phyloP scores from a whole-genome alignment of 495 filamentous ascomycete genomes.

The Staphylotrichum longicolle region DNA sequence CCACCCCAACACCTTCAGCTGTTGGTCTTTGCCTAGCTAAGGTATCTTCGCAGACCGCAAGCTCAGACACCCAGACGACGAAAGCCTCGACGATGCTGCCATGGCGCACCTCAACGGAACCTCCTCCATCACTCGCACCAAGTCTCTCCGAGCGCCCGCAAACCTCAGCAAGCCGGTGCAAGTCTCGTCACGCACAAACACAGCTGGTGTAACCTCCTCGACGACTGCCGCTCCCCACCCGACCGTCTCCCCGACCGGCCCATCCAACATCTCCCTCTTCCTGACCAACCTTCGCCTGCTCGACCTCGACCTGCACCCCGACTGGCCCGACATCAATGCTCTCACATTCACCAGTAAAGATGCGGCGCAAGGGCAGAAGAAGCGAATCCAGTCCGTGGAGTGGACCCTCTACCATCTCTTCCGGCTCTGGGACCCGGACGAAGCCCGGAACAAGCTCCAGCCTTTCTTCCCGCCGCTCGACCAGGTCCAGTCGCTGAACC shows the following conservation, averaged over 20 bases:
- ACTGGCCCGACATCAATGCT: slow-evolving; percentile 72
- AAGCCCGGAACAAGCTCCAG: slow-evolving; percentile 75
- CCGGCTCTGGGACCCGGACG: slow-evolving; percentile 72
- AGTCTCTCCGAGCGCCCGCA: slow-evolving; percentile 24
- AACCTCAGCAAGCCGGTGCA: slow-evolving; percentile 25
- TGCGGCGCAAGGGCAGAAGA: slow-evolving; percentile 68
- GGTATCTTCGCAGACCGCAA: no score
- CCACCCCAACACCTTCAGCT: neutral
- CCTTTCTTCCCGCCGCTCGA: slow-evolving; percentile 87
- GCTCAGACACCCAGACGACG: no score
- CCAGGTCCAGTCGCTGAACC: slow-evolving; percentile 81
- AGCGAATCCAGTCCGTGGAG: slow-evolving; percentile 73
- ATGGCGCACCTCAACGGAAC: slow-evolving; percentile 32
- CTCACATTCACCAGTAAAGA: slow-evolving; percentile 65
- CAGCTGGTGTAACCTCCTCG: slow-evolving; percentile 9
- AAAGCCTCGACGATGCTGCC: slow-evolving; percentile 24
- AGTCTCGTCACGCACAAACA: slow-evolving; percentile 18
- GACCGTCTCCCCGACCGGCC: slow-evolving; percentile 18
- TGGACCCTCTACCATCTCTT: slow-evolving; percentile 84
- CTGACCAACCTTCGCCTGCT: slow-evolving; percentile 77
- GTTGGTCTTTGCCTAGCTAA: no score
- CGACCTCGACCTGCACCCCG: slow-evolving; percentile 66
- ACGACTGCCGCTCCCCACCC: slow-evolving; percentile 6
- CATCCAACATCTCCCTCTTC: slow-evolving; percentile 56
- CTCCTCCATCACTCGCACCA: slow-evolving; percentile 28